Evolutionary conservation across 2,329 filamentous ascomycete species (phyloP).

Genomic region (Arthrobotrys musiformis): DNA sequence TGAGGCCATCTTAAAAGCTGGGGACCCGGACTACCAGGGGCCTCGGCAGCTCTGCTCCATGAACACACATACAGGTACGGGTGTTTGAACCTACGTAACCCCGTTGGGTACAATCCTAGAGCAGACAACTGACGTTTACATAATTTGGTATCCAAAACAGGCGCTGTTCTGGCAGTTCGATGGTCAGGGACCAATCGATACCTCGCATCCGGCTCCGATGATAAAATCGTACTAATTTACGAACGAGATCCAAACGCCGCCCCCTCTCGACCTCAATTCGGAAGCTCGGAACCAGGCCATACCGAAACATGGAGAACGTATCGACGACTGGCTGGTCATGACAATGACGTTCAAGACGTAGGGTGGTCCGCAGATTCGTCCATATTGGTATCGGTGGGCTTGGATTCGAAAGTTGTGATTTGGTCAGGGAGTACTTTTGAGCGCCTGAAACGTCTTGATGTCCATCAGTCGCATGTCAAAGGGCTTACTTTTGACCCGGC

Average conservation of each 20-base stretch:
- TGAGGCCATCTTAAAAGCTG: constrained; percentile 86
- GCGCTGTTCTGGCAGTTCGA: constrained; percentile 74
- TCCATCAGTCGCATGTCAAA: constrained; percentile 97
- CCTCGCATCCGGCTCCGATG: constrained; percentile 94
- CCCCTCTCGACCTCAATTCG: constrained; percentile 75
- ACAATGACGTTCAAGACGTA: constrained; percentile 97
- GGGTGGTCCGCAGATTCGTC: constrained; percentile 97
- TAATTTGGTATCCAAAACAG: neutral
- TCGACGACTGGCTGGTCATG: constrained; percentile 91
- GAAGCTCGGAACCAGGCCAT: constrained; percentile 86
- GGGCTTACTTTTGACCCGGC: constrained; percentile 98
- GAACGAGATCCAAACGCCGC: constrained; percentile 72
- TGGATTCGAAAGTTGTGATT: constrained; percentile 97
- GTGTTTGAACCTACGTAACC: constrained; percentile 62
- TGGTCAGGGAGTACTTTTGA: constrained; percentile 99
- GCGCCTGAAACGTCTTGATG: constrained; percentile 91
- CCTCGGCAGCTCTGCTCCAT: constrained; percentile 96
- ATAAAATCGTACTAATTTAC: constrained; percentile 99
- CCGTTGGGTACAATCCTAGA: neutral
- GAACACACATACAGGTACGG: constrained; percentile 97
- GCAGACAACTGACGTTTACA: neutral
- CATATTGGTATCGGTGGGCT: constrained; percentile 90
- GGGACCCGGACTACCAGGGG: constrained; percentile 76
- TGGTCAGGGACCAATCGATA: constrained; percentile 97
- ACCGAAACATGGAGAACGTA: constrained; percentile 99